Evolutionary conservation across 2,329 filamentous ascomycete species (phyloP), one percentile per base, ranked within the genome.

Genomic region (Cordyceps fumosorosea): DNA sequence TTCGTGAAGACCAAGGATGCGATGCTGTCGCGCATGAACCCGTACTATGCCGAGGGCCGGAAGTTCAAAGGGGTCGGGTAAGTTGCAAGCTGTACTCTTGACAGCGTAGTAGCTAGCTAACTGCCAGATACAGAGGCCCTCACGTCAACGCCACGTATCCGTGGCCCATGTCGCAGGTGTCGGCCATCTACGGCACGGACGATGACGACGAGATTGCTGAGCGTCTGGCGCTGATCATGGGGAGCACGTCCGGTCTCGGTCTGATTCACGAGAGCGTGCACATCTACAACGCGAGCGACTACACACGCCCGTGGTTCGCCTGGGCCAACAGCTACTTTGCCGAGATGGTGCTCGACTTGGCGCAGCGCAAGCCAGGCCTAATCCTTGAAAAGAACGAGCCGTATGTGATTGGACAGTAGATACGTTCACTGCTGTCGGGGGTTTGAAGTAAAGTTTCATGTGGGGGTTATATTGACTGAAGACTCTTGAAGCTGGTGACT

Each of bases 1-100:
- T 96, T 96, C 72, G 83, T 88, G 69, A 91, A 90, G 71, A 96
- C 91, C 0, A 83, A 92, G 62, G 82, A 82, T 61, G 93, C 93
- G 82, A 85, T 95, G 63, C 82, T 96, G 24, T 84, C 84, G 62
- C 83, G 84, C 60, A 84, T 85, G 0, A 96, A 96, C 69, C 90
- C 91, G 0, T 96, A 95, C 74, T 96, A 83, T 67, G 68, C 67
- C 0, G 66, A 56, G 10, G 68, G 69, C 18, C 60, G 66, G 53
- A 56, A 59, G 4, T 71, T 69, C n/a, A 63, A 62, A 14, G 69
- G 69, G 3, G 67, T 70, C 40, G 69, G 69, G 69, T 70, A 62
- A 63, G 69, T 47, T 8, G 12, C 34, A 12, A 29, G 29, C 29
- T 7, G 29, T 5, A 29, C 29, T 1, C 29, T 29, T 1, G 26